A percentile compares a stretch with the other conserved stretches of the same genome.
Evolutionary conservation across 2,329 filamentous ascomycete genomes (phyloP).

Genomic region (Aspergillus calidoustus): DNA sequence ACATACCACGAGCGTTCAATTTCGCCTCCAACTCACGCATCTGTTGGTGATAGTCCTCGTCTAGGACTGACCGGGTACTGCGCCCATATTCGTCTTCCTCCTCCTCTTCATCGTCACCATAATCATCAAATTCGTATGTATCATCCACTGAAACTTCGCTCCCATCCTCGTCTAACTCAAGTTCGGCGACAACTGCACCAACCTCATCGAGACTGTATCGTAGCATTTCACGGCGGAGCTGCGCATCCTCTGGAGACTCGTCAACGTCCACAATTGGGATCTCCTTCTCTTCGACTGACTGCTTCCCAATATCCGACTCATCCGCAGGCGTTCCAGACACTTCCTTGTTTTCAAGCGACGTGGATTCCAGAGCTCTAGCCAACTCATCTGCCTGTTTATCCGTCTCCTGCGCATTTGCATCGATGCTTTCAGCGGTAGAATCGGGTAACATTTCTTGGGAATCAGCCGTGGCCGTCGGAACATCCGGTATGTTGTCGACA

Average conservation of each 20-base stretch:
- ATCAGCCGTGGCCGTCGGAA: slow-evolving; percentile 16
- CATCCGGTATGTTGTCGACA: slow-evolving; percentile 55
- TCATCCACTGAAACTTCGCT: slow-evolving; percentile 58
- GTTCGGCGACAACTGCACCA: slow-evolving; percentile 87
- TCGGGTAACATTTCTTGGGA: slow-evolving; percentile 21
- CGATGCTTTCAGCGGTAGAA: neutral
- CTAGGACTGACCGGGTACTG: slow-evolving; percentile 68
- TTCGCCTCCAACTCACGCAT: slow-evolving; percentile 87
- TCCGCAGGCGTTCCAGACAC: neutral
- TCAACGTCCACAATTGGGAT: slow-evolving; percentile 68
- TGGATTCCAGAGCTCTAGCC: neutral
- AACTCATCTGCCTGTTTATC: neutral
- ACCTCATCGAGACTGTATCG: slow-evolving; percentile 87
- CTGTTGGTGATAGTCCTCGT: slow-evolving; percentile 74
- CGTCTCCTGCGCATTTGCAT: neutral
- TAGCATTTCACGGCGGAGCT: slow-evolving; percentile 83
- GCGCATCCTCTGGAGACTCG: slow-evolving; percentile 80
- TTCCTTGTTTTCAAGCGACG: slow-evolving; percentile 15
- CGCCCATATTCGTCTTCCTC: slow-evolving; percentile 79
- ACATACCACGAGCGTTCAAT: slow-evolving; percentile 63
- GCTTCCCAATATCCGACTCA: slow-evolving; percentile 24
- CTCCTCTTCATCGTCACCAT: slow-evolving; percentile 61
- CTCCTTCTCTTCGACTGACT: slow-evolving; percentile 29
- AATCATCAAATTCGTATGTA: slow-evolving; percentile 57
- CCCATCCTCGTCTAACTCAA: slow-evolving; percentile 74